Evolutionary conservation across 345 rosid genomes (phyloP), one percentile per base, ranked within the genome.

Genomic region (Barbarea vulgaris): DNA sequence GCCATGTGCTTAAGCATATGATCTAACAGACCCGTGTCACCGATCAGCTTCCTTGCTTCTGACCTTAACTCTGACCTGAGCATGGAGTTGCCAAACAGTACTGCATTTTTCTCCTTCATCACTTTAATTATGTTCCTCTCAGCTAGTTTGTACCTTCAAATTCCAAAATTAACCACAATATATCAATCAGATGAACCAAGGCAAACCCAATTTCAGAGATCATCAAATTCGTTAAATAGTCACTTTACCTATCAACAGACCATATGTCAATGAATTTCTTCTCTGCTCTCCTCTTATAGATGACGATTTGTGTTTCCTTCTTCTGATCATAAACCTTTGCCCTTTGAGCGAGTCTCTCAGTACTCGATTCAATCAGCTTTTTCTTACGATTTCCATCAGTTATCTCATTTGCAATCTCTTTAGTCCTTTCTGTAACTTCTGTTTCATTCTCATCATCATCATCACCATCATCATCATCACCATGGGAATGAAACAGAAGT

Each of bases 1-100:
- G 96, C 85, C 99, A 96, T 96, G 78, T 96, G 97, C 83, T 96
- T 96, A 70, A 93, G 84, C 83, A 96, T 70, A 86, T 96, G 98
- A 72, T 96, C 98, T 70, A 93, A 64, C 15, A 96, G 80, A 70
- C 99, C 99, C 1, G 99, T 96, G 74, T 96, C 99, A 1, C 99
- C 99, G 0, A 96, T 93, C 72, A 88, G 70, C 87, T 85, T 96
- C 78, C 99, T 85, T 2, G 98, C 95, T 72, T 89, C 90, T 36
- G 80, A 36, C 79, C 98, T 83, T 72, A 96, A 71, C 46, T 74
- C 91, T 18, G 91, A 83, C 88, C 99, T 91, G 33, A 88, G 64
- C 21, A 96, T 87, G 14, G 96, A 83, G 50, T 85, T 88, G 33
- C 87, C 89, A 81, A 77, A 81, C n/a, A n/a, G n/a, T 64, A 85